These are phyloP conservation scores for Catunica adiposa DNA, from an alignment of 2,329 filamentous ascomycete genomes.

Conservation along the genomic window DNA sequence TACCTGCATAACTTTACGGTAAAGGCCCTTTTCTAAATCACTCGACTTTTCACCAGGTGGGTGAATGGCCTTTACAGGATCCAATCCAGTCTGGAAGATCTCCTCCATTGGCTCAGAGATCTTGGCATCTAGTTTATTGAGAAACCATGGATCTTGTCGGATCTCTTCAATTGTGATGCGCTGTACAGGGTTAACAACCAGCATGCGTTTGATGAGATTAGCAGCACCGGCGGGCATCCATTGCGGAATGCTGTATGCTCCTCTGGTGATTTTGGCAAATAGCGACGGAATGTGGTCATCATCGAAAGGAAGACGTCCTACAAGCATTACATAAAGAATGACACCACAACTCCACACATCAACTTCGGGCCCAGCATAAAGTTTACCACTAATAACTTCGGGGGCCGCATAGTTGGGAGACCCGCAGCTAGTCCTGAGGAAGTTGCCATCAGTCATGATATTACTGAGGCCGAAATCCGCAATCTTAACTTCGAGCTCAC, in stretches of 20 bases:
- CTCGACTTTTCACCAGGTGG: conserved; percentile 52
- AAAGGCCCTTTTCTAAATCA: conserved; percentile 80
- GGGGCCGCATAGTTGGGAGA: conserved; percentile 97
- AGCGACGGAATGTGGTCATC: conserved; percentile 95
- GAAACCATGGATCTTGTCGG: conserved; percentile 84
- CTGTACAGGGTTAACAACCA: conserved; percentile 88
- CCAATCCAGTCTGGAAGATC: conserved; percentile 83
- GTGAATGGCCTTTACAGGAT: conserved; percentile 80
- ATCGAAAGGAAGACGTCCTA: conserved; percentile 80
- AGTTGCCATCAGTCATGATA: conserved; percentile 99
- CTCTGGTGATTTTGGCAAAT: conserved; percentile 94
- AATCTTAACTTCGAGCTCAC: conserved; percentile 96
- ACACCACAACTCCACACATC: conserved; percentile 97
- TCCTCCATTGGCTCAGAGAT: conserved; percentile 77
- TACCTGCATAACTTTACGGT: conserved; percentile 59
- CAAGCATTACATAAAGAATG: conserved; percentile 69
- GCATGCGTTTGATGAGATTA: conserved; percentile 74
- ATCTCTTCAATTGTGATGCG: conserved; percentile 90
- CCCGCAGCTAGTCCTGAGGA: conserved; percentile 94
- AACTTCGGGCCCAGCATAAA: conserved; percentile 93
- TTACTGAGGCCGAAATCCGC: conserved; percentile 97
- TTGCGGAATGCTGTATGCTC: conserved; percentile 78
- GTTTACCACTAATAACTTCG: conserved; percentile 92
- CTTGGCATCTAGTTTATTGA: conserved; percentile 70
- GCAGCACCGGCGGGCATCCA: conserved; percentile 80